phyloP scores from a whole-genome alignment of 352 stramenopile species.

The Globisporangium megalacanthum region DNA sequence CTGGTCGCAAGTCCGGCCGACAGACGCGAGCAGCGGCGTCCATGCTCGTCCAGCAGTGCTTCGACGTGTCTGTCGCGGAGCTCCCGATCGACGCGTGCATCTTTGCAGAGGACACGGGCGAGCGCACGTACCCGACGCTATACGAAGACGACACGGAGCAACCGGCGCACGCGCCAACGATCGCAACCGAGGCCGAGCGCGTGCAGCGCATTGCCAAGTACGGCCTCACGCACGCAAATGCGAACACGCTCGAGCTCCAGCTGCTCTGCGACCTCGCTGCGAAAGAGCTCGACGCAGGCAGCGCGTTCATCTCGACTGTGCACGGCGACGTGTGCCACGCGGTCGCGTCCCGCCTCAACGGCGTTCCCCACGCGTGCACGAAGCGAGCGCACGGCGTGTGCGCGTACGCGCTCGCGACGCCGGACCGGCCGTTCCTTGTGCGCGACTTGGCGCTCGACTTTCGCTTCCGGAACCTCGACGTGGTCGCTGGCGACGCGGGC shows the following conservation, averaged over 20 bases:
- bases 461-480: conserved; percentile 44
- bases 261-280: conserved; percentile 47
- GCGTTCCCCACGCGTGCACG: conserved; percentile 1
- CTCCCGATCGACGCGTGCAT: conserved; percentile 31
- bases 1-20: neutral
- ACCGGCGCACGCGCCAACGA: conserved; percentile 13
- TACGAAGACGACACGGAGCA: conserved; percentile 37
- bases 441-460: conserved; percentile 41
- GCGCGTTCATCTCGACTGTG: conserved; percentile 32
- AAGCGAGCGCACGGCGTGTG: conserved; percentile 32
- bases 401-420: conserved; percentile 25
- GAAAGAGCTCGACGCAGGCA: conserved; percentile 36
- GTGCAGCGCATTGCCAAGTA: conserved; percentile 10
- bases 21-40: conserved; percentile 24
- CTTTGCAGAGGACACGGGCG: conserved; percentile 39
- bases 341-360: conserved; percentile 11
- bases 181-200: conserved; percentile 25
- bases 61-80: conserved; percentile 39
- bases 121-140: conserved; percentile 34
- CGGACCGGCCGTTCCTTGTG: conserved; percentile 33
- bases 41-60: conserved; percentile 56
- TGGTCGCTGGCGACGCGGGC: conserved; percentile 22
- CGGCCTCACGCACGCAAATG: conserved; percentile 23
- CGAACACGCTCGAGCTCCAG: conserved; percentile 32
- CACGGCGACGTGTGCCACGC: conserved; percentile 23